Conservation (phyloP, 345 rosid genomes). For the Eucalyptus albens region DNA sequence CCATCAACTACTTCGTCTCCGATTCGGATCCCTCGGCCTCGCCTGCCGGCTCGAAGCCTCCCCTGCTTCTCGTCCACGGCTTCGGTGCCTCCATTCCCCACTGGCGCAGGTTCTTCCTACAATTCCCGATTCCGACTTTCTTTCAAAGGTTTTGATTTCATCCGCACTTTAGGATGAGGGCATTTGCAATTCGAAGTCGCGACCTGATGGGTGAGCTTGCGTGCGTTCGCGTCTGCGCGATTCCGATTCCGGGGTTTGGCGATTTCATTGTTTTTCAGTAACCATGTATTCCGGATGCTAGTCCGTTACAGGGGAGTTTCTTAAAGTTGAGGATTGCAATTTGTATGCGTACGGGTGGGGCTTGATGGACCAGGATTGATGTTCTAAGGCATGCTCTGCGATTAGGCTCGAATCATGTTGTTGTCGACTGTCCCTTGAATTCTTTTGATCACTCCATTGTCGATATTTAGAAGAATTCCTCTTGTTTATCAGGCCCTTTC, state of each 20-base stretch:
- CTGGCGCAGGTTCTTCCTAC: slow-evolving; percentile 60
- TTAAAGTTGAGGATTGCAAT: background rate
- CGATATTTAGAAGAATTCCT: background rate
- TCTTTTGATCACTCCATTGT: background rate
- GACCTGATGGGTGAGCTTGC: background rate
- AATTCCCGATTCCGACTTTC: background rate
- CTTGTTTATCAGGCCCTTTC: background rate
- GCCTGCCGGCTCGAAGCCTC: slow-evolving; percentile 14
- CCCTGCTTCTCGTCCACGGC: slow-evolving; percentile 79
- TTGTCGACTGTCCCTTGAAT: background rate
- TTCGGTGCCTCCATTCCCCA: slow-evolving; percentile 93
- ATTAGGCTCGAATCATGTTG: background rate
- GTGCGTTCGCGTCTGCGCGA: background rate
- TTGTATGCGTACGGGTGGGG: background rate
- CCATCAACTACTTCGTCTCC: slow-evolving; percentile 68
- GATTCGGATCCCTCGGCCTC: slow-evolving; percentile 3
- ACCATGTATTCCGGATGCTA: background rate
- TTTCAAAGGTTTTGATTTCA: background rate
- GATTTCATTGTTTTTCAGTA: background rate
- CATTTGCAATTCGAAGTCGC: background rate
- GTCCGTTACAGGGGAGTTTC: background rate
- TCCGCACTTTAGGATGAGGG: background rate
- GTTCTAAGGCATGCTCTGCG: background rate
- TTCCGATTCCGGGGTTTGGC: background rate
- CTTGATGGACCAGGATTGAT: background rate